phyloP scores from a whole-genome alignment of 2,329 filamentous ascomycete species.

The Chrysoporthe deuterocubensis region DNA sequence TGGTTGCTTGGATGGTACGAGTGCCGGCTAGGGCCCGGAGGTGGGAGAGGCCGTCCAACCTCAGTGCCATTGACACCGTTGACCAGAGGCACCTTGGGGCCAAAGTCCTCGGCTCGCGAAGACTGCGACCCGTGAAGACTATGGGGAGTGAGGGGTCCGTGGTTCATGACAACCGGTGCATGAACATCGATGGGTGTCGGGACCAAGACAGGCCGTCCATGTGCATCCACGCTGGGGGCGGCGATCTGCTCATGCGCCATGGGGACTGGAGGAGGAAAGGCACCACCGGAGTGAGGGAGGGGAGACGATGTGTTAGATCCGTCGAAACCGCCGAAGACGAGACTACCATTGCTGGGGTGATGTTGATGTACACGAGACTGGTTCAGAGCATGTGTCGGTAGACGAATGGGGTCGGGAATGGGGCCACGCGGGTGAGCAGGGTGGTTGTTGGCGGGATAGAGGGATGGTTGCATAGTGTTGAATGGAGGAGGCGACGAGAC shows the following conservation, averaged over 20 bases:
- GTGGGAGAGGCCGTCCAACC: slow-evolving; percentile 20
- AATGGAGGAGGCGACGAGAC: slow-evolving; percentile 28
- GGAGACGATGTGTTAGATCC: slow-evolving; percentile 64
- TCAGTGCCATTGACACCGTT: slow-evolving; percentile 26
- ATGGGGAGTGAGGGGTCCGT: slow-evolving; percentile 60
- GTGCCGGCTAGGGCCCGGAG: slow-evolving; percentile 34
- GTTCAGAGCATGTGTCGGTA: slow-evolving; percentile 34
- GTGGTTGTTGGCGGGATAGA: slow-evolving; percentile 20
- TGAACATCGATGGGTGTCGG: slow-evolving; percentile 40
- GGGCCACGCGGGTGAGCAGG: slow-evolving; percentile 24
- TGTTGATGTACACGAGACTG: slow-evolving; percentile 51
- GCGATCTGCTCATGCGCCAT: slow-evolving; percentile 28
- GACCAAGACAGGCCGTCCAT: slow-evolving; percentile 42
- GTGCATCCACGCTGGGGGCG: slow-evolving; percentile 42
- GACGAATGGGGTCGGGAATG: slow-evolving; percentile 22
- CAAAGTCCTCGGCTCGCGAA: slow-evolving; percentile 48
- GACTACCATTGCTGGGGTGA: slow-evolving; percentile 58
- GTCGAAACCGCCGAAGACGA: slow-evolving; percentile 60
- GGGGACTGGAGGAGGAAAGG: slow-evolving; percentile 50
- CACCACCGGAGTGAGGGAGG: slow-evolving; percentile 51
- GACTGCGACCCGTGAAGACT: slow-evolving; percentile 67
- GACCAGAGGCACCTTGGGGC: slow-evolving; percentile 10
- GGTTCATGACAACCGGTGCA: slow-evolving; percentile 40
- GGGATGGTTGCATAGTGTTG: slow-evolving; percentile 20
- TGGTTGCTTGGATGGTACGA: slow-evolving; percentile 29